Evolutionary conservation across 441 rosid species (phyloP), one percentile per base, ranked within the genome.

Genomic region (Breynia disticha): DNA sequence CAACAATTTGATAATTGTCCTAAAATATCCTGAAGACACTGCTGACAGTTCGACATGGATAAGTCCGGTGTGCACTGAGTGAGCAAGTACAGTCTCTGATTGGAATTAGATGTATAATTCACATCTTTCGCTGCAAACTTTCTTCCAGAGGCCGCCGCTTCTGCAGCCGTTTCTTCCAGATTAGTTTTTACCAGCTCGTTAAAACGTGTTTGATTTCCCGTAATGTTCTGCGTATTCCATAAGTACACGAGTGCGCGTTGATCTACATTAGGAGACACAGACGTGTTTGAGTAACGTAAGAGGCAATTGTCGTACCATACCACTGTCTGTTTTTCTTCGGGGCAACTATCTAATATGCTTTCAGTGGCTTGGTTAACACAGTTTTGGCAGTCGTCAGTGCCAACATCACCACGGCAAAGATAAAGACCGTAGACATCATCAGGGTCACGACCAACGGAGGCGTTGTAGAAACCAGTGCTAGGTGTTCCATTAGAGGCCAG

Each of bases 271-370:
- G 70, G 50, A 46, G 72, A 46, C 16, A 70, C 56, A 11, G 44
- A 17, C 32, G 37, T 56, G 35, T 71, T 19, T 0, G 87, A 68
- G 61, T 77, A 76, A 16, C 67, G 74, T 11, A 78, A 10, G 59
- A 76, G 56, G 65, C 88, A 75, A 53, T 43, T 17, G 0, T 76
- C 80, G 57, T 64, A 80, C 86, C 84, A 78, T 44, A 76, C 48
- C 0, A 55, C 45, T 2, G 74, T 56, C 17, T 5, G 43, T 41
- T 47, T 72, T 21, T 64, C 38, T 43, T 21, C 53, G 2, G 79
- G 80, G 37, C 87, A 84, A 37, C 24, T 55, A 0, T 47, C 20
- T 7, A 52, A 11, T 19, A 52, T 52, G 43, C 12, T 1, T 18
- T 19, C 6, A 7, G 55, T n/a, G 12, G 55, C 55, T 18, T 52